Percentiles rank a stretch among this genome's conserved stretches.
Conservation (phyloP, 441 rosid genomes). For the Theobroma grandiflorum region DNA sequence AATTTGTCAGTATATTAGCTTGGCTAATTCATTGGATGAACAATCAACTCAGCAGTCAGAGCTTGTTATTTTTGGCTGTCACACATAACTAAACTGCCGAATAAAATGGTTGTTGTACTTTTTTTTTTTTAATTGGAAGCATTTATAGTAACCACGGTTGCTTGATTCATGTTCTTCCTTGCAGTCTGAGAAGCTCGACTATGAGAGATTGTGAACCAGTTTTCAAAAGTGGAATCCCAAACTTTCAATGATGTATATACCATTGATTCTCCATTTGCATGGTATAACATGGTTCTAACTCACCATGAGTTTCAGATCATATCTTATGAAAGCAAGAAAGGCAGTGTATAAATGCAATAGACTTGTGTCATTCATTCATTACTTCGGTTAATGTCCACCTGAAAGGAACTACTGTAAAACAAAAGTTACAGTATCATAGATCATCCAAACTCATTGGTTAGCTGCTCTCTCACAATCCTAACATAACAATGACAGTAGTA, state of each 20-base stretch:
- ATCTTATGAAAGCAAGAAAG: not conserved
- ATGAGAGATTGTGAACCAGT: conserved; percentile 64
- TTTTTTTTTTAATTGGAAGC: conserved; percentile 4
- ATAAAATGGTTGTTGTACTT: not conserved
- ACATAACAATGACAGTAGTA: conserved; percentile 69
- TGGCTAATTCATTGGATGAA: not conserved
- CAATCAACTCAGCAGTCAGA: not conserved
- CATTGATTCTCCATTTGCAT: conserved; percentile 14
- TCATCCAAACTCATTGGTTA: not conserved
- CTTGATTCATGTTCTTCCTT: conserved; percentile 22
- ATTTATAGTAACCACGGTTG: conserved; percentile 1
- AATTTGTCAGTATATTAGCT: not conserved
- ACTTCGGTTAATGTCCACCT: not conserved
- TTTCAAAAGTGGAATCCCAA: conserved; percentile 4
- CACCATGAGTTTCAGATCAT: not conserved
- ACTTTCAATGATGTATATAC: not conserved
- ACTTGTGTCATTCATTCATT: conserved; percentile 16
- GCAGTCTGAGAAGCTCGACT: conserved; percentile 84
- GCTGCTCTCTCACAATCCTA: too few species aligned
- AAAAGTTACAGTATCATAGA: not conserved
- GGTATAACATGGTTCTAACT: not conserved
- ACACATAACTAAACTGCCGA: not conserved
- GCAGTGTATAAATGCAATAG: not conserved
- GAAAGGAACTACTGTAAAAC: not conserved
- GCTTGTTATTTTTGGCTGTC: not conserved